Conservation (phyloP, 192 early-diverging fungal species). For the Backusella psychrophila region DNA sequence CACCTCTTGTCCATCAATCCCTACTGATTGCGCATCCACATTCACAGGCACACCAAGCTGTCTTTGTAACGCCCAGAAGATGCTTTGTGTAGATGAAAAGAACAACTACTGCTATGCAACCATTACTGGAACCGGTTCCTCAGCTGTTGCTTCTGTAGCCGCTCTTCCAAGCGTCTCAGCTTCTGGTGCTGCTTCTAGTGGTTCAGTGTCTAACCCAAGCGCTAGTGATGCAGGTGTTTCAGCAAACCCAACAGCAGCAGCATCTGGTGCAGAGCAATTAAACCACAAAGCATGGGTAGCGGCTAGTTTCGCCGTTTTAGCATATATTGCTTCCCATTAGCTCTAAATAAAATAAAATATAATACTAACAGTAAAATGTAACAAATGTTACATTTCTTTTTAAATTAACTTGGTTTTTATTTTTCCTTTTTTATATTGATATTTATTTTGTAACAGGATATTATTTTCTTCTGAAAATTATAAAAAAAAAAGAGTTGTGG, state of each 20-base stretch:
- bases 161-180: background rate
- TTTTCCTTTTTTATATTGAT: background rate
- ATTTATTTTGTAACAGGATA: background rate
- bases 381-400: background rate
- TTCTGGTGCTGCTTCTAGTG: conserved; percentile 1
- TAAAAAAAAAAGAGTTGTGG: background rate
- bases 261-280: background rate
- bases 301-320: background rate
- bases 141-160: conserved; percentile 10
- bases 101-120: conserved; percentile 27
- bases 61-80: conserved; percentile 15
- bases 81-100: conserved; percentile 28
- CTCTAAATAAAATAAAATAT: conserved; percentile 4
- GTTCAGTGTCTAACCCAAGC: background rate
- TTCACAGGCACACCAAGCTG: conserved; percentile 14
- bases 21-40: conserved; percentile 4
- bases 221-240: background rate
- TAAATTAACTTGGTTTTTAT: background rate
- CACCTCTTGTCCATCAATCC: conserved; percentile 17
- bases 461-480: background rate
- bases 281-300: background rate
- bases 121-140: background rate
- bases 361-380: background rate
- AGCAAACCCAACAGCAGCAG: background rate
- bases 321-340: background rate